A percentile compares a stretch with the other conserved stretches of the same genome.
phyloP scores from a whole-genome alignment of 78 protist species.

The Chrysochromulina parva region DNA sequence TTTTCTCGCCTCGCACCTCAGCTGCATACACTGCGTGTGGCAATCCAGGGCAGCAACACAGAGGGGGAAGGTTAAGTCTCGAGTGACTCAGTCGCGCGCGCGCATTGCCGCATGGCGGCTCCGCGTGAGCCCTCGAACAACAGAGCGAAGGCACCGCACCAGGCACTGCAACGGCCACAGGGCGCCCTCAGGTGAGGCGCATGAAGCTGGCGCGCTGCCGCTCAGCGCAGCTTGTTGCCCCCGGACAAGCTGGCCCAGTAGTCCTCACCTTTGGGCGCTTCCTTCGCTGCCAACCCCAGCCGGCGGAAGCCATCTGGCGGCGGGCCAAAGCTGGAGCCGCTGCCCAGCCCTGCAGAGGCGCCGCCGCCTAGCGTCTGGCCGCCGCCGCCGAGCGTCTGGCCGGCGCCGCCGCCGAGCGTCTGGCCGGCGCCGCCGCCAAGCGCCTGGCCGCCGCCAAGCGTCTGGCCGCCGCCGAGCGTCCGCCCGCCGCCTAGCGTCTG shows the following conservation, averaged over 20 bases:
- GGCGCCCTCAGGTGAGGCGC: no score
- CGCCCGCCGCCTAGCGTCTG: no score
- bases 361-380: background rate
- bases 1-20: no score
- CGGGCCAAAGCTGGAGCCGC: background rate
- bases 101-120: no score
- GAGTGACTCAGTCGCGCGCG: no score
- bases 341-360: background rate
- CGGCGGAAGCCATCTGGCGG: background rate
- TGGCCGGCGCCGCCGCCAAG: background rate
- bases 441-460: background rate
- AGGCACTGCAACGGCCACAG: no score
- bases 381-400: background rate
- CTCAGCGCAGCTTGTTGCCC: background rate
- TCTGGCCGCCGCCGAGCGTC: background rate
- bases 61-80: no score
- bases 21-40: no score
- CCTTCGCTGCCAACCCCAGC: background rate
- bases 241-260: background rate
- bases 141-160: no score
- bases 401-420: background rate
- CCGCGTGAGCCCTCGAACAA: no score
- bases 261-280: background rate
- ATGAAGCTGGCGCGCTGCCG: no score
- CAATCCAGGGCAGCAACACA: no score